Percentiles rank a stretch among this genome's conserved stretches.
phyloP scores from a whole-genome alignment of 1,284 basidiomycete genomes.

The Fomitopsis schrenkii region DNA sequence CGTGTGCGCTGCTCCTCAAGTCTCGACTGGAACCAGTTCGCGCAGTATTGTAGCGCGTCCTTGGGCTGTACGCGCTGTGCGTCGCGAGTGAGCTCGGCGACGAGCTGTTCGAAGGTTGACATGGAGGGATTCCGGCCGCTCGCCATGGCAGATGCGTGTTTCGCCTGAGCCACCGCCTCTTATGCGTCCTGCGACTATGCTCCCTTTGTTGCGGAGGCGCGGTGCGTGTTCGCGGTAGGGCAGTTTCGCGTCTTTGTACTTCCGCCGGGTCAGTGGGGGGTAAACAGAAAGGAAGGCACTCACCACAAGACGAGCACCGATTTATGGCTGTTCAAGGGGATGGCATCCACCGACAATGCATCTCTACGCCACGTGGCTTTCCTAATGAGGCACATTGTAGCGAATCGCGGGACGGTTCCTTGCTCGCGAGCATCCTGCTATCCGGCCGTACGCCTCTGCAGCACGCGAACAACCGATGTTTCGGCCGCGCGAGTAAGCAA shows the following conservation, averaged over 20 bases:
- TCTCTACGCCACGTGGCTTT: not conserved
- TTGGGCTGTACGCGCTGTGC: slow-evolving; percentile 80
- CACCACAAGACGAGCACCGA: not conserved
- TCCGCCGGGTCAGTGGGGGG: not conserved
- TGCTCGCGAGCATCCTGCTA: not conserved
- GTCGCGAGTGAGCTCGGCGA: slow-evolving; percentile 87
- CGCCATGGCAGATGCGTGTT: not conserved
- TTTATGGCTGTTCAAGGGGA: slow-evolving; percentile 1
- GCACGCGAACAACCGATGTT: not conserved
- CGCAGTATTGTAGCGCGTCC: slow-evolving; percentile 91
- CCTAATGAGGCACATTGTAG: not conserved
- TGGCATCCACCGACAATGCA: not conserved
- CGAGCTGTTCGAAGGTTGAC: slow-evolving; percentile 77
- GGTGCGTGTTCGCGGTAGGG: not conserved
- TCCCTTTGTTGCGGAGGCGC: not conserved
- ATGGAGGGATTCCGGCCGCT: slow-evolving; percentile 25
- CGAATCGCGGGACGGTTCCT: not conserved
- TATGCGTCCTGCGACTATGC: not conserved
- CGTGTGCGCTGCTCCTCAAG: slow-evolving; percentile 79
- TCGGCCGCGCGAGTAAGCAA: not conserved
- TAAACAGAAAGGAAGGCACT: not conserved
- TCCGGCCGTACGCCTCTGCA: not conserved
- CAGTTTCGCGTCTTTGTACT: not conserved
- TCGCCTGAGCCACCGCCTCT: slow-evolving; percentile 6
- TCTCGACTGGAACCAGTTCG: slow-evolving; percentile 91